phyloP scores from a whole-genome alignment of 345 rosid species.

The Eucalyptus microcorys region DNA sequence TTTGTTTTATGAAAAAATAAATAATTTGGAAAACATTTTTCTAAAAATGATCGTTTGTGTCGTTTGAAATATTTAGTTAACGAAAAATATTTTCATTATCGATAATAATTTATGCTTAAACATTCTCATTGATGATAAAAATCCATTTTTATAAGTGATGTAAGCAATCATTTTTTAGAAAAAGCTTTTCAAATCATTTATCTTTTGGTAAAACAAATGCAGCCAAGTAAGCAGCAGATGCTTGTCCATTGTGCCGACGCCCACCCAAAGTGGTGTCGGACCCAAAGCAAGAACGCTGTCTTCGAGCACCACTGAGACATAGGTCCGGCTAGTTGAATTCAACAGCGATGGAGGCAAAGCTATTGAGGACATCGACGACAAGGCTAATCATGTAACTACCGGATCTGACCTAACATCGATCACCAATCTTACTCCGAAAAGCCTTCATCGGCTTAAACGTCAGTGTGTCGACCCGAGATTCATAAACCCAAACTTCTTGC shows the following conservation, averaged over 20 bases:
- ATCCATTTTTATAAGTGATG: too few species aligned
- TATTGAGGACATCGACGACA: background rate
- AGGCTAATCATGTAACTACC: background rate
- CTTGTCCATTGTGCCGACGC: background rate
- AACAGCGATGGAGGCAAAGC: background rate
- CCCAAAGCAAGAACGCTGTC: background rate
- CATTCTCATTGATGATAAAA: too few species aligned
- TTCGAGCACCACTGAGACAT: background rate
- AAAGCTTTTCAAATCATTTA: accelerated
- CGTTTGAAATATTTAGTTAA: accelerated
- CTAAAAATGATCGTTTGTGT: accelerated
- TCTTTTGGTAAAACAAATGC: too few species aligned
- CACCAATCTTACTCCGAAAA: background rate
- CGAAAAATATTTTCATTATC: too few species aligned
- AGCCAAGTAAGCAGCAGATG: background rate
- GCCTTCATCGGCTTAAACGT: background rate
- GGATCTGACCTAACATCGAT: background rate
- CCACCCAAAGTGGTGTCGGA: background rate
- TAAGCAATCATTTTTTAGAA: accelerated
- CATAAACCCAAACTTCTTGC: background rate
- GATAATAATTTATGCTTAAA: too few species aligned
- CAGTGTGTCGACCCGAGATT: background rate
- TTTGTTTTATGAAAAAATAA: too few species aligned
- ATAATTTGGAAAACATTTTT: too few species aligned
- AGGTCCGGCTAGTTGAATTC: background rate